Evolutionary conservation across 1,139 yeast genomes (phyloP).

Genomic region (Debaryomycetaceae sp.): DNA sequence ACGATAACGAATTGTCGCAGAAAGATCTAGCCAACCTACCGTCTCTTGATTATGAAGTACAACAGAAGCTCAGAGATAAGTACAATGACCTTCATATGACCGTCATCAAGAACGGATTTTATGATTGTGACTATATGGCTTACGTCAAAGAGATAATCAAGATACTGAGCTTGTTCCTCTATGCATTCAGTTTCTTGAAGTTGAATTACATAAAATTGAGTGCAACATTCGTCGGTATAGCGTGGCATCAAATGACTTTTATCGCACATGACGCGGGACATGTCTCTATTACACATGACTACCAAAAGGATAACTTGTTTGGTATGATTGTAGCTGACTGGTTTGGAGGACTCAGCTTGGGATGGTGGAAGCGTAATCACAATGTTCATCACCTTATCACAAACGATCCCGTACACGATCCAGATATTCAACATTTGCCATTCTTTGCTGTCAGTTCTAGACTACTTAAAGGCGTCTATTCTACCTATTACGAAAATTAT

Average conservation of each 20-base stretch:
- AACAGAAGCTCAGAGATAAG: conserved; percentile 49
- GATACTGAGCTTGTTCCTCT: conserved; percentile 50
- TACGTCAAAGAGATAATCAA: conserved; percentile 66
- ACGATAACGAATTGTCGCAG: conserved; percentile 53
- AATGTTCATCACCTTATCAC: conserved; percentile 87
- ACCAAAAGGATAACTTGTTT: conserved; percentile 69
- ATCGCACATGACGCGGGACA: conserved; percentile 93
- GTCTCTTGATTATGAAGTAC: conserved; percentile 64
- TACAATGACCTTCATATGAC: conserved; percentile 61
- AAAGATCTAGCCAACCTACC: conserved; percentile 59
- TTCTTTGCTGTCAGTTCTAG: conserved; percentile 82
- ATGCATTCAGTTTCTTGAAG: conserved; percentile 49
- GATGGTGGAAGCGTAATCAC: conserved; percentile 95
- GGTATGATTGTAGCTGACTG: conserved; percentile 75
- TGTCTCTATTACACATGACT: conserved; percentile 75
- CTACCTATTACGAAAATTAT: conserved; percentile 71
- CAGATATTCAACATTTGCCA: conserved; percentile 90
- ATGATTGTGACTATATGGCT: conserved; percentile 69
- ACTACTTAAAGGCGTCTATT: conserved; percentile 63
- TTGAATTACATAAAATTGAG: conserved; percentile 47
- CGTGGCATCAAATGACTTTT: conserved; percentile 89
- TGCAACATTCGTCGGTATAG: conserved; percentile 66
- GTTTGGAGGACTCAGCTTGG: conserved; percentile 83
- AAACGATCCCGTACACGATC: conserved; percentile 90
- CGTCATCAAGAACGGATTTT: conserved; percentile 56